Evolutionary conservation across 306 rosid genomes (phyloP).

Genomic region (Ormosia emarginata): DNA sequence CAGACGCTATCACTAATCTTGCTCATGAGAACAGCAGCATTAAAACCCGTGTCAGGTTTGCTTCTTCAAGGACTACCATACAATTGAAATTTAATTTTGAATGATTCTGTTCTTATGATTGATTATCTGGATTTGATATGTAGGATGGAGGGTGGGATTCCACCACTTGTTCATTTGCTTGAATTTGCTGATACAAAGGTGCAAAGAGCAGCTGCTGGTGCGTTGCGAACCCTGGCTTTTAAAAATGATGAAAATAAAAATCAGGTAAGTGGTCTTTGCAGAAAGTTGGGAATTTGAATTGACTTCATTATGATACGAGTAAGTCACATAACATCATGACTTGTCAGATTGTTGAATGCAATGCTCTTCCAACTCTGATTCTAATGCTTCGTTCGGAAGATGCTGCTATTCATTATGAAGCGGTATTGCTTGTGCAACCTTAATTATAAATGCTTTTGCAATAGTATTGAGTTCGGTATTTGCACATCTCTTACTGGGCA

Average conservation of each 20-base stretch:
- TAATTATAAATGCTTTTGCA: conserved; percentile 1
- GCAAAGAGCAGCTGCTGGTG: conserved; percentile 96
- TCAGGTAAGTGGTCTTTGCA: conserved; percentile 49
- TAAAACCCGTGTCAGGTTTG: conserved; percentile 85
- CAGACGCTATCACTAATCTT: conserved; percentile 88
- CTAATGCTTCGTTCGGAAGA: conserved; percentile 89
- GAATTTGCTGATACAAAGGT: conserved; percentile 79
- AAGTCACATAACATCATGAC: conserved; percentile 12
- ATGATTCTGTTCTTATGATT: neutral
- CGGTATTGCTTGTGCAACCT: conserved; percentile 43
- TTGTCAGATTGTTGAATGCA: conserved; percentile 85
- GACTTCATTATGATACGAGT: neutral
- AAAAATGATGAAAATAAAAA: conserved; percentile 84
- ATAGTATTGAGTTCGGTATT: neutral
- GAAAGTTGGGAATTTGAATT: neutral
- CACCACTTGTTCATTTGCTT: conserved; percentile 85
- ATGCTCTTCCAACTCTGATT: conserved; percentile 90
- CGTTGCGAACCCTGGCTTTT: conserved; percentile 77
- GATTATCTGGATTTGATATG: conserved; percentile 19
- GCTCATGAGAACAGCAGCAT: conserved; percentile 87
- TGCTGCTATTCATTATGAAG: conserved; percentile 91
- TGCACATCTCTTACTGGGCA: conserved; percentile 5
- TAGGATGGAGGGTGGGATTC: conserved; percentile 92
- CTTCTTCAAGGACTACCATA: neutral
- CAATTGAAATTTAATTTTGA: neutral